phyloP scores from a whole-genome alignment of 805 yeast species.

The Pichia phayaonensis region DNA sequence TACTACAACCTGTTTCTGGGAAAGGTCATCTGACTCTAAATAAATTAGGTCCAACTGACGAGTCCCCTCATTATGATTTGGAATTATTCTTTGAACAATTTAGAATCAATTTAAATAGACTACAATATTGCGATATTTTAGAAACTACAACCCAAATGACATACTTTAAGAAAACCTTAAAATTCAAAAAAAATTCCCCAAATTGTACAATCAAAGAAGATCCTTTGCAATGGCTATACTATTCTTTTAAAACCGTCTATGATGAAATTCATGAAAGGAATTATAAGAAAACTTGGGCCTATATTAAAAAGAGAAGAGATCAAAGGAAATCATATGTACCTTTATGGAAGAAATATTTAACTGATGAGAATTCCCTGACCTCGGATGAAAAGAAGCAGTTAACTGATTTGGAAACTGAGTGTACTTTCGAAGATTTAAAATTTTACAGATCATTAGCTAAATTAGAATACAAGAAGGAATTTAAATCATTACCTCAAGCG shows the following conservation, averaged over 20 bases:
- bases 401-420: slow-evolving; percentile 45
- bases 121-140: slow-evolving; percentile 75
- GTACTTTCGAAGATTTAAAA: slow-evolving; percentile 72
- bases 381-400: slow-evolving; percentile 32
- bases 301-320: slow-evolving; percentile 61
- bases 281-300: slow-evolving; percentile 84
- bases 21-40: slow-evolving; percentile 74
- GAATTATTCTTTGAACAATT: slow-evolving; percentile 82
- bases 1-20: slow-evolving; percentile 85
- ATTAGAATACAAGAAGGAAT: slow-evolving; percentile 52
- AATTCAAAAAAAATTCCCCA: slow-evolving; percentile 69
- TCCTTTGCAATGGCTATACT: slow-evolving; percentile 76
- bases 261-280: slow-evolving; percentile 77
- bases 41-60: slow-evolving; percentile 66
- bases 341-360: slow-evolving; percentile 49
- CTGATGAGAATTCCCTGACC: slow-evolving; percentile 33
- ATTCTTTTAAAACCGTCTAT: slow-evolving; percentile 68
- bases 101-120: slow-evolving; percentile 76
- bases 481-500: slow-evolving; percentile 14
- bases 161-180: slow-evolving; percentile 68
- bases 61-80: slow-evolving; percentile 60
- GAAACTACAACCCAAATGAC: slow-evolving; percentile 78
- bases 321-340: slow-evolving; percentile 59
- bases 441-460: slow-evolving; percentile 80
- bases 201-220: slow-evolving; percentile 42